Base-by-base conservation (phyloP, 140 eudicot genomes). In the Erigeron philadelphicus region DNA sequence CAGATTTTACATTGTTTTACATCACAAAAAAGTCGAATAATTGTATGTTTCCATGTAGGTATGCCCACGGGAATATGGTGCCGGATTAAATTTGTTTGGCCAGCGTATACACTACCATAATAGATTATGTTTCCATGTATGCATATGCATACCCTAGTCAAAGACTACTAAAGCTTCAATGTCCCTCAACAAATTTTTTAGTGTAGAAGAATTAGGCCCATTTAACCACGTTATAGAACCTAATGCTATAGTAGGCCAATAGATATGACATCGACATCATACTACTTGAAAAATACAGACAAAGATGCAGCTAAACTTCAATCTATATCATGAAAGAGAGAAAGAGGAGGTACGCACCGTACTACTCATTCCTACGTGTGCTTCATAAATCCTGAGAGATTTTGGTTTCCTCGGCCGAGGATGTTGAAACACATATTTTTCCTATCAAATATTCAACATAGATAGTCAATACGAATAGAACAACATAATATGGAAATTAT, bases 331-430 rank as follows among this genome's bases (percentile, higher is more conserved):
- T 73, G 64, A 74, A 44, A 59, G 73, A 63, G 54, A 70, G 50
- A 54, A 64, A 70, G 54, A 48, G 62, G 74, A 68, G 66, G 74
- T 75, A 57, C 91, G 54, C 72, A 94, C 99, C 88, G 87, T 82
- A 74, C 99, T 94, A 75, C 99, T 94, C 99, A 94, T 94, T 83
- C 99, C 99, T 59, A 94, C 95, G 66, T 94, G 99, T 68, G 95
- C 82, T 79, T 94, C 99, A 48, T 94, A 94, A 57, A 94, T 87
- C 78, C 99, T 78, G 23, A 94, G 86, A 58, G 99, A 94, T 67
- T 89, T 76, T 59, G 99, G 99, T 79, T 76, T 85, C 79, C 80
- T 75, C 47, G 99, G 99, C 72, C 93, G 91, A 62, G 97, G 95
- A 84, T 89, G 97, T 68, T 85, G 79, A 75, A 94, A 94, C 23